Evolutionary conservation across 2,329 filamentous ascomycete species (phyloP), one percentile per base, ranked within the genome.

Genomic region (Macrophomina phaseolina): DNA sequence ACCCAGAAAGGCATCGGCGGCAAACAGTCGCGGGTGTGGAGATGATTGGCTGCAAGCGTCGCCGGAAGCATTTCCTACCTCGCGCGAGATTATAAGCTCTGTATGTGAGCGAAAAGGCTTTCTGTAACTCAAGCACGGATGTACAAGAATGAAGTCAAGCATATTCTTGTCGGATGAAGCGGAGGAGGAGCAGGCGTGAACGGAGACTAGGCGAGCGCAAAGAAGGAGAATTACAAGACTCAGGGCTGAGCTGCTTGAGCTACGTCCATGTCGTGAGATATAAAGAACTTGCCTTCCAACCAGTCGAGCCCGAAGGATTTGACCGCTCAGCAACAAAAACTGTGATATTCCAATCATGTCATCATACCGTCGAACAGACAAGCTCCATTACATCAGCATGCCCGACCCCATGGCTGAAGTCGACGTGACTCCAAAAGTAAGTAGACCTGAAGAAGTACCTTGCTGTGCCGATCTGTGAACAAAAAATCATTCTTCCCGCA

Each of bases 61-160:
- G 28, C 23, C 16, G 49, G 30, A 53, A 18, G 11, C 12, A 53
- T 4, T 14, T 34, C 30, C 49, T 53, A 28, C 28, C 28, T 30
- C 30, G 49, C 6, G 28, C 30, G 49, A 18, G 16, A n/a, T 12
- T 34, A 53, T 53, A 53, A 34, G 49, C 49, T 36, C 49, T 14
- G 34, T 30, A 5, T 53, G 28, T 53, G 12, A n/a, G 30, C 30
- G n/a, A 34, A 53, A 53, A 51, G 48, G 30, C 18, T 51, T 36
- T 36, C 14, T 34, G 30, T 16, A 53, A 53, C 49, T 36, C 49
- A 53, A 53, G 49, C 49, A 53, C 49, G 49, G 49, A 53, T 53
- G 30, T 53, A 53, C 14, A 53, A 8, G 2, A 30, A 16, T 8
- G 23, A 53, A 34, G 11, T 36, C 12, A 53, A 53, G 49, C 28